Conservation (phyloP, 2,329 filamentous ascomycete genomes). For the Xylariaceae sp. region DNA sequence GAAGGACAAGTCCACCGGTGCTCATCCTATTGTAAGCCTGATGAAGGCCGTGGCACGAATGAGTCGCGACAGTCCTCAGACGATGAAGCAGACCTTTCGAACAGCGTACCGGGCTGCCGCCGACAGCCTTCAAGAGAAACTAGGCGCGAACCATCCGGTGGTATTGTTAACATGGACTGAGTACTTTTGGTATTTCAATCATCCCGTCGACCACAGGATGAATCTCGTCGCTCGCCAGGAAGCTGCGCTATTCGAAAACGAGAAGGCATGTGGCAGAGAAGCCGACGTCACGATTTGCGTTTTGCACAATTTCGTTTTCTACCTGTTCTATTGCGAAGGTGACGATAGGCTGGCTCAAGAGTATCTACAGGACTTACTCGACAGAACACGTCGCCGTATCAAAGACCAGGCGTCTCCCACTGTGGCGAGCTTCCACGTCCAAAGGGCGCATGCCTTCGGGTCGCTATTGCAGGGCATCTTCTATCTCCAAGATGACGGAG, state of each 20-base stretch:
- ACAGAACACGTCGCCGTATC: background rate
- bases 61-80: constrained; percentile 1
- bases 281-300: constrained; percentile 3
- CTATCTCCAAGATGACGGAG: constrained; percentile 1
- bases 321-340: constrained; percentile 6
- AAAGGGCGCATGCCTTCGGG: constrained; percentile 3
- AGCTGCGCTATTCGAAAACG: background rate
- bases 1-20: background rate
- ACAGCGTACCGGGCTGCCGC: constrained; percentile 1
- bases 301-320: constrained; percentile 3
- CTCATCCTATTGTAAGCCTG: constrained; percentile 1
- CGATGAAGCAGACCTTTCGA: constrained; percentile 4
- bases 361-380: background rate
- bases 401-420: background rate
- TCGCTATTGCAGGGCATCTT: constrained; percentile 4
- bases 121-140: constrained; percentile 4
- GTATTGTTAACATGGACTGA: constrained; percentile 6
- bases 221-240: constrained; percentile 1
- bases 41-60: constrained; percentile 1
- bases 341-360: constrained; percentile 1
- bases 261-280: background rate
- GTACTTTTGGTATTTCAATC: constrained; percentile 10
- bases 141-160: constrained; percentile 3
- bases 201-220: background rate
- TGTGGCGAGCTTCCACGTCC: background rate